phyloP scores from a whole-genome alignment of 441 rosid genomes.

The Erodium texanum region DNA sequence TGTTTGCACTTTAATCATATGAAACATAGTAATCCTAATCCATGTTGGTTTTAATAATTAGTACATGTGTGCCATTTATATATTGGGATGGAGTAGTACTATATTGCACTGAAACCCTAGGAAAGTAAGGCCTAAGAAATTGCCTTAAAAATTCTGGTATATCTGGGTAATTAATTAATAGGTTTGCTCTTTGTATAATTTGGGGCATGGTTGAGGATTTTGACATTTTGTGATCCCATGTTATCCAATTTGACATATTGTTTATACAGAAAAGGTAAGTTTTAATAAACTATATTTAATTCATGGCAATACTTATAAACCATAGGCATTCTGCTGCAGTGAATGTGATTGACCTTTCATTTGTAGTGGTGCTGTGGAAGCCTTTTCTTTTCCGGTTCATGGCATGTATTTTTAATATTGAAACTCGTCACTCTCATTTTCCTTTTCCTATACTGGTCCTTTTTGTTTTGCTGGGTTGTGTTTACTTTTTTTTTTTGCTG shows the following conservation, averaged over 20 bases:
- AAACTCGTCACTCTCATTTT: neutral
- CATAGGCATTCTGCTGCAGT: neutral
- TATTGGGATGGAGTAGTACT: too few relatives aligned
- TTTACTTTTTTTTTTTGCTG: neutral
- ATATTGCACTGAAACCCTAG: slow-evolving; percentile 34
- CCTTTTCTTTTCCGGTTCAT: neutral
- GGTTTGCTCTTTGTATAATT: slow-evolving; percentile 8
- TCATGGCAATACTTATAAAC: neutral
- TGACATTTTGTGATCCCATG: slow-evolving; percentile 2
- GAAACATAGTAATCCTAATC: neutral
- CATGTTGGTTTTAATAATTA: neutral
- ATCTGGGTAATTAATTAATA: slow-evolving; percentile 3
- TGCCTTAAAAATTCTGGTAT: slow-evolving; percentile 14
- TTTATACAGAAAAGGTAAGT: neutral
- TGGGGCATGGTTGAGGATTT: slow-evolving; percentile 5
- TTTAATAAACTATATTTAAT: neutral
- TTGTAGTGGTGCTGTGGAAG: neutral
- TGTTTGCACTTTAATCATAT: neutral
- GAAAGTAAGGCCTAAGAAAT: slow-evolving; percentile 17
- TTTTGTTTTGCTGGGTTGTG: neutral
- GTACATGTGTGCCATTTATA: too few relatives aligned
- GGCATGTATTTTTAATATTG: neutral
- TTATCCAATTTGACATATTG: neutral
- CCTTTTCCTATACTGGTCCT: neutral
- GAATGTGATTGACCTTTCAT: neutral